These are phyloP conservation scores for Erythrobasidium hasegawianum DNA, from an alignment of 1,284 basidiomycete species.

Conservation along the genomic window DNA sequence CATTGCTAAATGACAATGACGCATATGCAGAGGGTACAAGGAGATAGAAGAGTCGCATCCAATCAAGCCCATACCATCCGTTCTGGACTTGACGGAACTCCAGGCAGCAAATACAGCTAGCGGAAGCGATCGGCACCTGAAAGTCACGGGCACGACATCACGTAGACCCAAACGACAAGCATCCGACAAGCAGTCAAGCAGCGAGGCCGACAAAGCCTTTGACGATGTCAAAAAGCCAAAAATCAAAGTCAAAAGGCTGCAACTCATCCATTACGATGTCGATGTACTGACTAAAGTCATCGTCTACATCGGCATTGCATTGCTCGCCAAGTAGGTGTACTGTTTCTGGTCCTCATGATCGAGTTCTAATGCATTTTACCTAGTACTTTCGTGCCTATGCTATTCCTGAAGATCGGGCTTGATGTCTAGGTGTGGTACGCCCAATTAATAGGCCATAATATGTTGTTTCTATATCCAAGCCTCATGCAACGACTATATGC, in stretches of 20 bases:
- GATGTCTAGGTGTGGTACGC: too few relatives aligned
- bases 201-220: neutral
- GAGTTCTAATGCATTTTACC: too few relatives aligned
- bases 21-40: conserved; percentile 58
- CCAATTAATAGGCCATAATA: too few relatives aligned
- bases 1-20: conserved; percentile 4
- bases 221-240: conserved; percentile 16
- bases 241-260: conserved; percentile 2
- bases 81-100: conserved; percentile 66
- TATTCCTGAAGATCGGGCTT: too few relatives aligned
- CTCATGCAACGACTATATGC: too few relatives aligned
- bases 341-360: too few relatives aligned
- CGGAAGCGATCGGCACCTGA: conserved; percentile 29
- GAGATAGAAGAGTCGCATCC: conserved; percentile 60
- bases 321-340: conserved; percentile 23
- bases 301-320: conserved; percentile 79
- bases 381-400: too few relatives aligned
- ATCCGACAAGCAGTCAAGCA: neutral
- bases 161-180: neutral
- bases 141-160: conserved; percentile 10
- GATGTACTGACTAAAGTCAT: conserved; percentile 88
- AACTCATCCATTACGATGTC: conserved; percentile 70
- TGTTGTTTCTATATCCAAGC: too few relatives aligned
- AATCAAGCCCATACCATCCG: conserved; percentile 72
- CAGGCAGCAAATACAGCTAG: conserved; percentile 23